These are phyloP conservation scores for Talaromyces sp. DNA, from an alignment of 2,329 filamentous ascomycete species.

Conservation along the genomic window DNA sequence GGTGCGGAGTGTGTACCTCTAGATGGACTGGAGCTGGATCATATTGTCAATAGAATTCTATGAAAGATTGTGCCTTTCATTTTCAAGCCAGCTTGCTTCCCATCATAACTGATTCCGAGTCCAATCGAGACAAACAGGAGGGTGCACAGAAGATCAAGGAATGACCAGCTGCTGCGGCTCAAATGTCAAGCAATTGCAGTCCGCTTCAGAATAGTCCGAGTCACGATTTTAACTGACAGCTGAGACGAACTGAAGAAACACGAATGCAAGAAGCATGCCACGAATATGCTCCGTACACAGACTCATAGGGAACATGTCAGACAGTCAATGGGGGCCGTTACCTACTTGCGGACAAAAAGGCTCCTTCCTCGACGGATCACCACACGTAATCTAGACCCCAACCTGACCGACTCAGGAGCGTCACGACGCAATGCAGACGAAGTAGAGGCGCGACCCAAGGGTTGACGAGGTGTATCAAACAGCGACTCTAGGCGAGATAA, in stretches of 20 bases:
- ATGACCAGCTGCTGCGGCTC: background rate
- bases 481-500: constrained; percentile 7
- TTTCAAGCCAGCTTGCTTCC: background rate
- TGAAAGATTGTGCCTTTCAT: background rate
- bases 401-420: constrained; percentile 20
- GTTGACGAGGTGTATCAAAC: constrained; percentile 7
- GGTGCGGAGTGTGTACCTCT: background rate
- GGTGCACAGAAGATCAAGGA: background rate
- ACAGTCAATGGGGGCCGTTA: constrained; percentile 14
- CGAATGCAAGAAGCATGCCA: background rate
- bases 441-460: constrained; percentile 20
- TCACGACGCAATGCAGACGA: constrained; percentile 15
- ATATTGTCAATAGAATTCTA: constrained; percentile 2
- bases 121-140: background rate
- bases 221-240: background rate
- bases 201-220: background rate
- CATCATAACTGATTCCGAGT: background rate
- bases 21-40: constrained; percentile 13
- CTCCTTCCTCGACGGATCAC: constrained; percentile 36
- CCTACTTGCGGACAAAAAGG: constrained; percentile 34
- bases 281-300: background rate
- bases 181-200: background rate
- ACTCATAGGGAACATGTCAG: background rate
- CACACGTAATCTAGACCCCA: constrained; percentile 31
- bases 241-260: background rate